Percentiles rank a stretch among this genome's conserved stretches.
Evolutionary conservation across 2,329 filamentous ascomycete species (phyloP).

Genomic region (Sporothrix euskadiensis): DNA sequence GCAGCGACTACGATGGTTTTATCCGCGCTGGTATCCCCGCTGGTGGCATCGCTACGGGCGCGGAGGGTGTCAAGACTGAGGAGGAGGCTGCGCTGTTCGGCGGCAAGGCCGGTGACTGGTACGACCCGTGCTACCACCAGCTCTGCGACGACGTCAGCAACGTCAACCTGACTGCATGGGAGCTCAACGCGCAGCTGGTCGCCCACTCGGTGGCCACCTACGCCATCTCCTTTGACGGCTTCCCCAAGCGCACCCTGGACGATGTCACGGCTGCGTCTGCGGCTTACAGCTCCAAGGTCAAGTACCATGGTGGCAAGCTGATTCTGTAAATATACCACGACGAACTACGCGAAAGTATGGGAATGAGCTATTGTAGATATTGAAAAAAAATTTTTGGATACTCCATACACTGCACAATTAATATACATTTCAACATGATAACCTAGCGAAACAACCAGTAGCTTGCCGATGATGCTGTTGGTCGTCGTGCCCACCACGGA

Average conservation of each 20-base stretch:
- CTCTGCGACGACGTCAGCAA: constrained; percentile 61
- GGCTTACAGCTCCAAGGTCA: constrained; percentile 42
- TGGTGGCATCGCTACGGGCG: constrained; percentile 75
- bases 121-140: constrained; percentile 63
- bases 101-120: constrained; percentile 63
- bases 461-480: constrained; percentile 51
- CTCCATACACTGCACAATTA: background rate
- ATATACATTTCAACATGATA: background rate
- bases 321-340: constrained; percentile 42
- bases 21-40: constrained; percentile 70
- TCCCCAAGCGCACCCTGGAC: constrained; percentile 54
- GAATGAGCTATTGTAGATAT: background rate
- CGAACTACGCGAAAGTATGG: background rate
- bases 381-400: constrained; percentile 10
- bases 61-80: constrained; percentile 72
- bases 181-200: constrained; percentile 64
- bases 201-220: constrained; percentile 73
- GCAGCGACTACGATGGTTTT: constrained; percentile 78
- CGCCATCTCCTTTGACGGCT: constrained; percentile 64
- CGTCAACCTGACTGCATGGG: constrained; percentile 61
- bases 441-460: background rate
- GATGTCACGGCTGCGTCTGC: constrained; percentile 32
- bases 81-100: constrained; percentile 68
- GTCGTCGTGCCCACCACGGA: constrained; percentile 49
- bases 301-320: constrained; percentile 54